Conservation (phyloP, 352 stramenopile genomes). For the Phytophthora brassicae region DNA sequence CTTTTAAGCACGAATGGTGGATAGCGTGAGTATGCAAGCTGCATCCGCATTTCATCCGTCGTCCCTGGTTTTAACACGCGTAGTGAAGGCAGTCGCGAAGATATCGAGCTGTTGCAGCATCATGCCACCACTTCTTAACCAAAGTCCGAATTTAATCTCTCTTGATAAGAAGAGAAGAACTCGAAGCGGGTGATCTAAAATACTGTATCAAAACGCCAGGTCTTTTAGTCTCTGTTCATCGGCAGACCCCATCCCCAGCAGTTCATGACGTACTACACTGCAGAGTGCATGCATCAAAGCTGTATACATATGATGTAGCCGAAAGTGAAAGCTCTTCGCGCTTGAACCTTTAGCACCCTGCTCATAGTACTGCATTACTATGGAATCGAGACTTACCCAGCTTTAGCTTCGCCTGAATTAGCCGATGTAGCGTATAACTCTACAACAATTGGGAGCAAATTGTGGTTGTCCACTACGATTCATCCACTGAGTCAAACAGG, state of each 20-base stretch:
- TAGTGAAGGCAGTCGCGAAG: slow-evolving; percentile 27
- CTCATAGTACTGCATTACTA: slow-evolving; percentile 47
- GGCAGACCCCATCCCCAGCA: slow-evolving; percentile 36
- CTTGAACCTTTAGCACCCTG: slow-evolving; percentile 31
- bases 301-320: slow-evolving; percentile 78
- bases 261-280: slow-evolving; percentile 37
- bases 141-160: slow-evolving; percentile 75
- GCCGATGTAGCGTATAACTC: slow-evolving; percentile 14
- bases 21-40: slow-evolving; percentile 61
- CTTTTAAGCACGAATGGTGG: slow-evolving; percentile 67
- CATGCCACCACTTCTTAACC: slow-evolving; percentile 76
- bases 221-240: slow-evolving; percentile 25
- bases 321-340: slow-evolving; percentile 73
- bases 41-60: slow-evolving; percentile 34
- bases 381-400: slow-evolving; percentile 1
- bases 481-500: slow-evolving; percentile 33
- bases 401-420: slow-evolving; percentile 22
- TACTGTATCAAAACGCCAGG: slow-evolving; percentile 48
- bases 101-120: slow-evolving; percentile 73
- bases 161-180: slow-evolving; percentile 67
- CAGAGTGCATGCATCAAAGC: slow-evolving; percentile 55
- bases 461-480: slow-evolving; percentile 42
- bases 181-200: slow-evolving; percentile 52
- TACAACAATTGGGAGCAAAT: slow-evolving; percentile 12
- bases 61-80: slow-evolving; percentile 33